Evolutionary conservation across 495 filamentous ascomycete species (phyloP).

Genomic region (Tuber melanosporum): DNA sequence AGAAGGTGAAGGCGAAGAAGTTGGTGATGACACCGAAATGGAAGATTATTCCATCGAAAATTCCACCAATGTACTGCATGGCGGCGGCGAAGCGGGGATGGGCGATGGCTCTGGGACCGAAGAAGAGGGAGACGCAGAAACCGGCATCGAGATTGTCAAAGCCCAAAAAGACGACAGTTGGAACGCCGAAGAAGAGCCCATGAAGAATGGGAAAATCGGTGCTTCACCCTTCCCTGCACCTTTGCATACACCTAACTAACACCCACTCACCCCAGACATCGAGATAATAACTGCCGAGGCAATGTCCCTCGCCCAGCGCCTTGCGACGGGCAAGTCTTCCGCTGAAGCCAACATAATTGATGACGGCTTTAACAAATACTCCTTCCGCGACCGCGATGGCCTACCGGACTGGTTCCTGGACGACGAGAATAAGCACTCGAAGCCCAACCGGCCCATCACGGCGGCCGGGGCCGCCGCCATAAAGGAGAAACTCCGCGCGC

Average conservation of each 20-base stretch:
- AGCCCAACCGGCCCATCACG: conserved; percentile 75
- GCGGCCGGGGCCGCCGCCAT: conserved; percentile 88
- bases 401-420: conserved; percentile 98
- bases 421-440: conserved; percentile 78
- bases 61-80: conserved; percentile 47
- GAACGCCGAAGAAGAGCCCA: conserved; percentile 62
- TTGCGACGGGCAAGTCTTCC: conserved; percentile 72
- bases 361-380: conserved; percentile 85
- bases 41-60: conserved; percentile 31
- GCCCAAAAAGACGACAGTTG: conserved; percentile 55
- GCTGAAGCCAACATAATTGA: conserved; percentile 71
- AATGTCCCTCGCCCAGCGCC: conserved; percentile 92
- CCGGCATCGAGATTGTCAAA: conserved; percentile 54
- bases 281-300: conserved; percentile 98
- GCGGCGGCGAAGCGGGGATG: conserved; percentile 41
- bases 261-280: conserved; percentile 61
- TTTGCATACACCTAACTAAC: conserved; percentile 28
- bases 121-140: conserved; percentile 38
- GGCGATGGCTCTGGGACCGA: conserved; percentile 48
- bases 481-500: conserved; percentile 84
- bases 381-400: conserved; percentile 85
- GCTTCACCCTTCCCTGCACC: conserved; percentile 22
- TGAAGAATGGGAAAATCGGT: conserved; percentile 63
- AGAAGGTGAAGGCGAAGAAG: conserved; percentile 49
- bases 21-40: conserved; percentile 40